Percentiles rank a stretch among this genome's conserved stretches.
These are phyloP conservation scores for Yarrowia sp. DNA, from an alignment of 805 yeast species.

Conservation along the genomic window DNA sequence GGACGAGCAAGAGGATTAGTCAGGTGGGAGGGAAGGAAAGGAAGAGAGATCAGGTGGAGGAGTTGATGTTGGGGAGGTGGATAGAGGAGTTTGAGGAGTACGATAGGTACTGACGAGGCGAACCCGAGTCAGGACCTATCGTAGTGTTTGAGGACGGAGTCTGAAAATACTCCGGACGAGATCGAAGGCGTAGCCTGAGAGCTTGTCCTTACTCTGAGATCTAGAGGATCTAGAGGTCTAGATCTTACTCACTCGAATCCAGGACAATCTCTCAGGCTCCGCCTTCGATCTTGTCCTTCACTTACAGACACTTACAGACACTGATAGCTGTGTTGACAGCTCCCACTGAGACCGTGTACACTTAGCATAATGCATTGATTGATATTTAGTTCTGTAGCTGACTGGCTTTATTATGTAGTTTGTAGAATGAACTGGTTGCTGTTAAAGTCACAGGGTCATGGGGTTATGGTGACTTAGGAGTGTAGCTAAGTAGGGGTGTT, in stretches of 20 bases:
- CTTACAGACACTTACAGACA: too few species aligned
- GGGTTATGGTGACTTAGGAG: too few species aligned
- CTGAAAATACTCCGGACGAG: not conserved
- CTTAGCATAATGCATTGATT: slow-evolving; percentile 16
- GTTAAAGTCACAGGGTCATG: too few species aligned
- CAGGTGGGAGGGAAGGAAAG: slow-evolving; percentile 5
- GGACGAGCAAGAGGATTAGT: not conserved
- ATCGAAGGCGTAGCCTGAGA: not conserved
- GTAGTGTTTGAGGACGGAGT: too few species aligned
- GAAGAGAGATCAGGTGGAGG: slow-evolving; percentile 41
- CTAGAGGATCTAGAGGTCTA: too few species aligned
- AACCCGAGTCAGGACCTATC: not conserved
- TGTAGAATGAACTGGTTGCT: too few species aligned
- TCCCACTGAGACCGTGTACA: not conserved
- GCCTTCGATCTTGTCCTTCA: not conserved
- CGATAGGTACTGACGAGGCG: not conserved
- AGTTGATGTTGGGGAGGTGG: slow-evolving; percentile 51
- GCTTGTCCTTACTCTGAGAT: not conserved
- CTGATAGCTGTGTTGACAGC: too few species aligned
- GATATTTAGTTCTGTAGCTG: slow-evolving; percentile 3
- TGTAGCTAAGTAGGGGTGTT: too few species aligned
- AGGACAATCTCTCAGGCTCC: too few species aligned
- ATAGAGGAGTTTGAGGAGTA: slow-evolving; percentile 38
- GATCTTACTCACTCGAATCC: too few species aligned
- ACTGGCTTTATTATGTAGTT: too few species aligned